Base-by-base conservation (phyloP, 202 grass and related monocot genomes). In the Tripidium arundinaceum region DNA sequence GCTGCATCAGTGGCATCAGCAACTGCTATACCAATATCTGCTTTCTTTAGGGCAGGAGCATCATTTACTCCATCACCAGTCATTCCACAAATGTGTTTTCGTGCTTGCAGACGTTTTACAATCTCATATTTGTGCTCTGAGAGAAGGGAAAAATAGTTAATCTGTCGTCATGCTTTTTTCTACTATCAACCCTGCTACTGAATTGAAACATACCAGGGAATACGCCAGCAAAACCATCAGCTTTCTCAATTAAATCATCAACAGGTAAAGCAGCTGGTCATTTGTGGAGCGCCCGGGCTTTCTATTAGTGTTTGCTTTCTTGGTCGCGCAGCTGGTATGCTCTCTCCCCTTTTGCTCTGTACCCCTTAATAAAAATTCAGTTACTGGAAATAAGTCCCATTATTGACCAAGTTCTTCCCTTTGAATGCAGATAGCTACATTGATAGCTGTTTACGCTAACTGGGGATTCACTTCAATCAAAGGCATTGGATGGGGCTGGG, bases 41-140 rank as follows among this genome's bases (percentile, higher is more conserved):
- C 94, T 84, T 93, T 98, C 83, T 98, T 98, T 69, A 94, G 76
- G 21, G 94, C 94, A 12, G 94, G 94, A 78, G 90, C 94, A 80
- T 98, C 94, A 14, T 98, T 94, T 62, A 98, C 92, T 52, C 94
- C 94, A 92, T 94, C 94, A 62, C 94, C 94, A 57, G 90, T 98
- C 92, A 98, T 98, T 64, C 94, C 94, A 62, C 94, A 98, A 10
- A 98, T 94, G 79, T 98, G 94, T 60, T 98, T 98, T 33, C 90
- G 86, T 72, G 86, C 92, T 93, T 98, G 94, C 65, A 98, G 87
- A 68, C 87, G 90, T 76, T 92, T 98, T 59, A 98, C 90, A 38
- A 98, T 98, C 79, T 98, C 94, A 74, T 98, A 98, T 54, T 98
- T 98, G 78, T 98, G 94, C 38, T 98, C 94, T 94, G 82, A 52